Conservation (phyloP, 768 basidiomycete genomes). For the Agrocybe praecox region DNA sequence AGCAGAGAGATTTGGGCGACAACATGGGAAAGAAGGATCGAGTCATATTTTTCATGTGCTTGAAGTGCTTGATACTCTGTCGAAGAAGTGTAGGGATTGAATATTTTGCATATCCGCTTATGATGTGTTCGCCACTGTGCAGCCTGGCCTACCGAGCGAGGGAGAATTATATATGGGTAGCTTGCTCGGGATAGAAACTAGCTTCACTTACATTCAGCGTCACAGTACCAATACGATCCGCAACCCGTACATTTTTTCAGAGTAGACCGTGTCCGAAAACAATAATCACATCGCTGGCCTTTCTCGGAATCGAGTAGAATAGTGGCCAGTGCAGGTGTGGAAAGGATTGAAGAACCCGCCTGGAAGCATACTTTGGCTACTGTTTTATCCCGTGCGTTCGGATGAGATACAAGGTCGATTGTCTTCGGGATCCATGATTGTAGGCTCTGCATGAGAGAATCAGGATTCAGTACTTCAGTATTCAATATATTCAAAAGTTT, state of each 20-base stretch:
- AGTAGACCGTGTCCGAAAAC: constrained; percentile 40
- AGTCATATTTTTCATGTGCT: constrained; percentile 58
- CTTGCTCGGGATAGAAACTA: neutral
- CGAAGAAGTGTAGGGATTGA: constrained; percentile 50
- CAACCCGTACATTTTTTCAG: constrained; percentile 69
- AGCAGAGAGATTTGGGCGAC: constrained; percentile 41
- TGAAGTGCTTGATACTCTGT: constrained; percentile 48
- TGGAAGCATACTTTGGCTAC: constrained; percentile 39
- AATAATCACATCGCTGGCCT: constrained; percentile 67
- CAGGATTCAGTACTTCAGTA: neutral
- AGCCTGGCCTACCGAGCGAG: constrained; percentile 56
- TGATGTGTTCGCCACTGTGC: constrained; percentile 69
- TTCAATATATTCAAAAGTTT: neutral
- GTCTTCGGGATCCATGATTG: constrained; percentile 11
- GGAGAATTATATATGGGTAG: too few relatives aligned
- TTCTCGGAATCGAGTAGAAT: constrained; percentile 59
- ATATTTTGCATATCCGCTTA: constrained; percentile 65
- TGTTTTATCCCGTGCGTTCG: constrained; percentile 52
- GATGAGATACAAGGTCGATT: constrained; percentile 43
- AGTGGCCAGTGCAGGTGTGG: constrained; percentile 44
- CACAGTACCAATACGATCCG: constrained; percentile 75
- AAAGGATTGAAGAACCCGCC: constrained; percentile 53
- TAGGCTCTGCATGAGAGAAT: constrained; percentile 2
- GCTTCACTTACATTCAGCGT: constrained; percentile 52
- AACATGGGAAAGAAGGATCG: constrained; percentile 65